Percentiles rank a stretch among this genome's conserved stretches.
phyloP scores from a whole-genome alignment of 1,139 yeast species.

The Diutina pseudorugosa region DNA sequence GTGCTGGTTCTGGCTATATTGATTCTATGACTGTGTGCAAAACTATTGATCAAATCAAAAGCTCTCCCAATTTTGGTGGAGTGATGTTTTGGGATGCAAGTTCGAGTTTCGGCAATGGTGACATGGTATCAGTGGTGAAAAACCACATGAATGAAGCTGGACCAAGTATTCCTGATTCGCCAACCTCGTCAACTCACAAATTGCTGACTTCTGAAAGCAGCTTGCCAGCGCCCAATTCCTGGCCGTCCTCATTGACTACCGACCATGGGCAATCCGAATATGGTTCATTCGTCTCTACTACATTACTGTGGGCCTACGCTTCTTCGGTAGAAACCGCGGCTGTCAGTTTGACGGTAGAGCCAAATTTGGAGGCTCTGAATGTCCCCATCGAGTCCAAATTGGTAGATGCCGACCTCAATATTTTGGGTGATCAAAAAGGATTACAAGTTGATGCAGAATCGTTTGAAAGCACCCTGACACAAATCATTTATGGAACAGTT shows the following conservation, averaged over 20 bases:
- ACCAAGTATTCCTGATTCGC: background rate
- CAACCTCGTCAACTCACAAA: background rate
- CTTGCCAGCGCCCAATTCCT: background rate
- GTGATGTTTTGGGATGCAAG: conserved; percentile 20
- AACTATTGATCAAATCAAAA: conserved; percentile 10
- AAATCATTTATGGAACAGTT: background rate
- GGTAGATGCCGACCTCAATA: background rate
- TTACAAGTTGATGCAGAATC: background rate
- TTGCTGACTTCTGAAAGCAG: background rate
- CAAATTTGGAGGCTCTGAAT: background rate
- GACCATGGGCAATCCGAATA: too few relatives aligned
- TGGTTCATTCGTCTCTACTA: background rate
- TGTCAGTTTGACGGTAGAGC: background rate
- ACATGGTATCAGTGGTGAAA: conserved; percentile 7
- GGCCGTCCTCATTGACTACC: too few relatives aligned
- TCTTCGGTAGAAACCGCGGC: background rate
- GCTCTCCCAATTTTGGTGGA: conserved; percentile 15
- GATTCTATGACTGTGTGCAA: conserved; percentile 9
- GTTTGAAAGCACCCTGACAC: background rate
- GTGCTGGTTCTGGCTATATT: conserved; percentile 13
- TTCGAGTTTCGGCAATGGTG: conserved; percentile 8
- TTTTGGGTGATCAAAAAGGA: background rate
- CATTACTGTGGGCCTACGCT: background rate
- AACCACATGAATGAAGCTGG: conserved; percentile 5
- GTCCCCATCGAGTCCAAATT: background rate